Conservation (phyloP, 192 early-diverging fungal genomes). For the Diversispora eburnea region DNA sequence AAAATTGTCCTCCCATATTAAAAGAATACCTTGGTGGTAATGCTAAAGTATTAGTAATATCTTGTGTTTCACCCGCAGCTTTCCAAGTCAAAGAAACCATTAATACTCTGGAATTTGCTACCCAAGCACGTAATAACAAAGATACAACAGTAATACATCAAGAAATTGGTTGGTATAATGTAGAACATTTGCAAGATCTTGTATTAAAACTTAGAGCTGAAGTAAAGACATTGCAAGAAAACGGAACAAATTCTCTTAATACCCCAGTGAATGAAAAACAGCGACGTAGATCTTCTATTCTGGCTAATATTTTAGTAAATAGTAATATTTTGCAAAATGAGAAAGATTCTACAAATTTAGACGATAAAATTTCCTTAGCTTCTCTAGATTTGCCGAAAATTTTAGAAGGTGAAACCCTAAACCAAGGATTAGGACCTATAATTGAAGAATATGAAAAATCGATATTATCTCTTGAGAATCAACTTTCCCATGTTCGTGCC, state of each 20-base stretch:
- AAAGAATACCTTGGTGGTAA: constrained; percentile 95
- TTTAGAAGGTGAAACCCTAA: constrained; percentile 27
- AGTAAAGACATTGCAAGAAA: constrained; percentile 41
- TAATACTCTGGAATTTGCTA: constrained; percentile 94
- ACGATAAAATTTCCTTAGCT: constrained; percentile 44
- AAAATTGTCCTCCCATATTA: constrained; percentile 89
- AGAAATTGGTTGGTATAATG: constrained; percentile 54
- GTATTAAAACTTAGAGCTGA: constrained; percentile 62
- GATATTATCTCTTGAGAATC: constrained; percentile 56
- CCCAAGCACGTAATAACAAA: constrained; percentile 91
- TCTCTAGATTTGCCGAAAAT: constrained; percentile 47
- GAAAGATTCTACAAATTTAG: constrained; percentile 34
- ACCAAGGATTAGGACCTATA: constrained; percentile 59
- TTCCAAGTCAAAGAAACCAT: constrained; percentile 84
- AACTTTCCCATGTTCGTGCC: constrained; percentile 54
- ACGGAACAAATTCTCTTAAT: too few species aligned
- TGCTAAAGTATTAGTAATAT: constrained; percentile 89
- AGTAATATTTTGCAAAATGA: constrained; percentile 16
- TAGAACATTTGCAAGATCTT: constrained; percentile 60
- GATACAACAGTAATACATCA: constrained; percentile 83
- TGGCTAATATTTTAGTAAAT: constrained; percentile 9
- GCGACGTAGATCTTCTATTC: not conserved
- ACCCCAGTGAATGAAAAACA: not conserved
- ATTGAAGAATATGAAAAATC: constrained; percentile 71
- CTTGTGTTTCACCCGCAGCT: constrained; percentile 87